These are phyloP conservation scores for Auricularia heimuer DNA, from an alignment of 768 basidiomycete genomes.

Conservation along the genomic window DNA sequence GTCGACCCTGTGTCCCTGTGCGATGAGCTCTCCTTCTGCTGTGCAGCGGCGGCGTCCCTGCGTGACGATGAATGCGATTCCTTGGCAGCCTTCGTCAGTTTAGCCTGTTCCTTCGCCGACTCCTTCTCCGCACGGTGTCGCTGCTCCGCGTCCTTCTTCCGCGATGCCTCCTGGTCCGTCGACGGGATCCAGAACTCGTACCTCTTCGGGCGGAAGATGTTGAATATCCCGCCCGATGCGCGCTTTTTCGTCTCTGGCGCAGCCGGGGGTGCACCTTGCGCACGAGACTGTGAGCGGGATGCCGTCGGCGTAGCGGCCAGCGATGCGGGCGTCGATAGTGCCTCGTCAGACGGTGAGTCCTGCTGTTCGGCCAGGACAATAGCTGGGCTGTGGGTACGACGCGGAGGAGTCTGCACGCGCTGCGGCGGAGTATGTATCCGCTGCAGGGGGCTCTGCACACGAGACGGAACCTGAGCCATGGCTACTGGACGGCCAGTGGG, in stretches of 20 bases:
- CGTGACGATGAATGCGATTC: neutral
- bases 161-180: slow-evolving; percentile 7
- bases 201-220: slow-evolving; percentile 21
- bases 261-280: neutral
- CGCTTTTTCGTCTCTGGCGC: slow-evolving; percentile 12
- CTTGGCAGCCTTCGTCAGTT: slow-evolving; percentile 3
- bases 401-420: neutral
- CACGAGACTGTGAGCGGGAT: neutral
- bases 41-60: too few species aligned
- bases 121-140: neutral
- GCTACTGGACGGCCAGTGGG: neutral
- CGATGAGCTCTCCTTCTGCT: too few species aligned
- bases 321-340: too few species aligned
- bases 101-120: neutral
- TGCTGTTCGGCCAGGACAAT: neutral
- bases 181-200: slow-evolving; percentile 9
- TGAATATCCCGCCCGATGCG: slow-evolving; percentile 31
- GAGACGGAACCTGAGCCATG: neutral
- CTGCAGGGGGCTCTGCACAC: neutral
- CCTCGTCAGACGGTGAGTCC: neutral
- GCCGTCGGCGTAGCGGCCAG: neutral
- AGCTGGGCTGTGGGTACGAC: neutral
- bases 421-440: neutral
- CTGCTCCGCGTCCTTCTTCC: slow-evolving; percentile 1
- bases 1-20: too few species aligned